Percentiles rank a stretch among this genome's conserved stretches.
Evolutionary conservation across 306 rosid species (phyloP).

Genomic region (Senna tora): DNA sequence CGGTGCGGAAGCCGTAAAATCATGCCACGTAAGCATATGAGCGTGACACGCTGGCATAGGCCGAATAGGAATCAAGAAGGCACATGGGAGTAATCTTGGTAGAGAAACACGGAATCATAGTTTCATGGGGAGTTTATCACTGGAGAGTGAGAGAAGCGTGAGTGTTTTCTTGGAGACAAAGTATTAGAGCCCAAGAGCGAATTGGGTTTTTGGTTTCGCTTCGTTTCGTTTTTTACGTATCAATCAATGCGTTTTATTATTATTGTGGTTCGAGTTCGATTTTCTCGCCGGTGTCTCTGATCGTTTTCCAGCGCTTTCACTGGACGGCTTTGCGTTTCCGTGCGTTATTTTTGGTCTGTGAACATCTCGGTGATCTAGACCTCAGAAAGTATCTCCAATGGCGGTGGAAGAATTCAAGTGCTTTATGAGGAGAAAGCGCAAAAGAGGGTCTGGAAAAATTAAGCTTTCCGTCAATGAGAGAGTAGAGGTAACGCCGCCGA

Average conservation of each 20-base stretch:
- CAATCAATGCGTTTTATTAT: background rate
- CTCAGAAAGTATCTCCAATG: constrained; percentile 36
- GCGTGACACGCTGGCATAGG: background rate
- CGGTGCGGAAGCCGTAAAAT: accelerated
- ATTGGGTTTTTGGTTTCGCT: too few relatives aligned
- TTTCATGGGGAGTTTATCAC: background rate
- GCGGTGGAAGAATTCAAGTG: constrained; percentile 29
- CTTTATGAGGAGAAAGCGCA: constrained; percentile 9
- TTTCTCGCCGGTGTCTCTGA: background rate
- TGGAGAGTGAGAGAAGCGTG: background rate
- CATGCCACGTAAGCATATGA: constrained; percentile 7
- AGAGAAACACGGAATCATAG: background rate
- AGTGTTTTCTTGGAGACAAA: background rate
- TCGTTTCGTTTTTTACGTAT: background rate
- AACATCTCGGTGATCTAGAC: background rate
- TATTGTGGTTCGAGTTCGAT: background rate
- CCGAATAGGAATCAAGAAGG: background rate
- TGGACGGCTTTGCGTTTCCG: background rate
- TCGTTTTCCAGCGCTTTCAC: background rate
- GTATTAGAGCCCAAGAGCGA: background rate
- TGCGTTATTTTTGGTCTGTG: background rate
- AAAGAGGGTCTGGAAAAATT: constrained; percentile 13
- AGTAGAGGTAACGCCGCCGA: constrained; percentile 47
- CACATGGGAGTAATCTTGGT: background rate
- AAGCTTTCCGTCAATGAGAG: constrained; percentile 42